Conservation (phyloP, 768 basidiomycete genomes). For the Porphyrellus cyaneotinctus region DNA sequence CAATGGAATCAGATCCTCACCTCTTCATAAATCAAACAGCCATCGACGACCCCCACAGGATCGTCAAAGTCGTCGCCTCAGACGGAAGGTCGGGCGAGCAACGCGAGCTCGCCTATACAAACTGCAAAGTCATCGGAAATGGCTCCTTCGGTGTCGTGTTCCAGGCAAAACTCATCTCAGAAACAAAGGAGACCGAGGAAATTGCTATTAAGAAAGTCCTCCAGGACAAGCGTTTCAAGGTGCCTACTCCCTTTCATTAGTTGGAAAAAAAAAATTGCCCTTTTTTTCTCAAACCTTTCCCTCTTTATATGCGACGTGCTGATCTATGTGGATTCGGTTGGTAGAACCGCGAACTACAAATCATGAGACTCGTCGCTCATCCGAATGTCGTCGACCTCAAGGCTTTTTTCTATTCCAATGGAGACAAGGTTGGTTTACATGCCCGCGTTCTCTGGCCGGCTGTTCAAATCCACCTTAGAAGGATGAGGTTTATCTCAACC, state of each 20-base stretch:
- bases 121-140: conserved; percentile 97
- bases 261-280: not conserved
- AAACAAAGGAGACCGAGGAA: conserved; percentile 65
- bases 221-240: conserved; percentile 99
- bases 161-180: conserved; percentile 80
- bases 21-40: conserved; percentile 39
- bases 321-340: conserved; percentile 4
- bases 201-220: conserved; percentile 99
- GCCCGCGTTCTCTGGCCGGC: conserved; percentile 2
- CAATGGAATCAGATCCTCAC: conserved; percentile 28
- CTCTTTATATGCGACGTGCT: conserved; percentile 7
- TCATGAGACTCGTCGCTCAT: conserved; percentile 95
- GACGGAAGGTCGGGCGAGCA: conserved; percentile 92
- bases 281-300: conserved; percentile 1
- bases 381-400: conserved; percentile 97
- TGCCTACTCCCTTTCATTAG: conserved; percentile 34
- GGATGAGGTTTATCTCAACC: conserved; percentile 99
- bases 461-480: conserved; percentile 52
- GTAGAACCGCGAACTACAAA: conserved; percentile 98
- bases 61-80: conserved; percentile 92
- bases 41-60: conserved; percentile 94
- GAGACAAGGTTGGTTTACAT: conserved; percentile 79
- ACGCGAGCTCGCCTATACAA: conserved; percentile 88
- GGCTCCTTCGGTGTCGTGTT: conserved; percentile 99
- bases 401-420: conserved; percentile 98